Percentiles rank a stretch among this genome's conserved stretches.
Evolutionary conservation across 2,329 filamentous ascomycete species (phyloP).

Genomic region (Cytospora piceae): DNA sequence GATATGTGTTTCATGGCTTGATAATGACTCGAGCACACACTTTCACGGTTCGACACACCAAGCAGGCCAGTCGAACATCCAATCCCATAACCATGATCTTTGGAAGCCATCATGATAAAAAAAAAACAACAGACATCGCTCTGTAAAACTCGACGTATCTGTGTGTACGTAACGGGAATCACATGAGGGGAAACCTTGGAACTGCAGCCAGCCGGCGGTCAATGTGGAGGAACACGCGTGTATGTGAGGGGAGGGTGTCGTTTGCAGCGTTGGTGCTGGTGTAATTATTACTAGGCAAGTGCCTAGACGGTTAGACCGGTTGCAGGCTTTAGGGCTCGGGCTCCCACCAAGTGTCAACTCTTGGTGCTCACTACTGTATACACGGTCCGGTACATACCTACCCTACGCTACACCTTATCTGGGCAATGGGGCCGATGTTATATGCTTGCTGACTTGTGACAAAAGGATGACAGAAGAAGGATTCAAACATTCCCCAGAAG

Average conservation of each 20-base stretch:
- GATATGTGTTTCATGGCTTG: not conserved
- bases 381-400: not conserved
- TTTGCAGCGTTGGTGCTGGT: slow-evolving; percentile 6
- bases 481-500: not conserved
- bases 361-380: slow-evolving; percentile 17
- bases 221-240: slow-evolving; percentile 2
- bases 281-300: slow-evolving; percentile 10
- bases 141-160: not conserved
- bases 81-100: not conserved
- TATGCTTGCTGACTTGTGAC: not conserved
- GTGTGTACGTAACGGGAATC: not conserved
- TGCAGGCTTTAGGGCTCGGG: slow-evolving; percentile 3
- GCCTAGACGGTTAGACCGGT: slow-evolving; percentile 9
- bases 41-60: not conserved
- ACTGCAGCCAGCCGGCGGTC: slow-evolving; percentile 9
- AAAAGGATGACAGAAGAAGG: not conserved
- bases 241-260: not conserved
- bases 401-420: slow-evolving; percentile 5
- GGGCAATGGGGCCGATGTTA: not conserved
- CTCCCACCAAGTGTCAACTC: slow-evolving; percentile 23
- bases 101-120: not conserved
- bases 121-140: no score
- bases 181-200: not conserved
- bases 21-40: not conserved
- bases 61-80: not conserved